Evolutionary conservation across 2,329 filamentous ascomycete species (phyloP).

Genomic region (Thelonectria discophora): DNA sequence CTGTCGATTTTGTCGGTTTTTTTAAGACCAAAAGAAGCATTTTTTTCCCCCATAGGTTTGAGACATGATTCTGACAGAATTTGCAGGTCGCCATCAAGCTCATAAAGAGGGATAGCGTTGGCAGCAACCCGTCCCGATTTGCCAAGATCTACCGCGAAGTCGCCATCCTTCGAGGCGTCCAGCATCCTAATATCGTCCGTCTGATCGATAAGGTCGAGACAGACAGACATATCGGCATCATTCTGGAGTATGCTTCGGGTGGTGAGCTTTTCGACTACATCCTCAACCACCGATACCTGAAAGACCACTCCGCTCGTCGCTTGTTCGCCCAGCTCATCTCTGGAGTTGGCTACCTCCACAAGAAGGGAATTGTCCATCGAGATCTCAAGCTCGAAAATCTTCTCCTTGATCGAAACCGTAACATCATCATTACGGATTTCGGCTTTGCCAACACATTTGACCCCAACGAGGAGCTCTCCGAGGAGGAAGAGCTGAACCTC

Average conservation of each 20-base stretch:
- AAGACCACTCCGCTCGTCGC: conserved; percentile 88
- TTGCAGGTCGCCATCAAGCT: conserved; percentile 92
- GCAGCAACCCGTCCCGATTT: conserved; percentile 85
- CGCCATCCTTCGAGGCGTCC: conserved; percentile 83
- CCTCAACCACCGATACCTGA: conserved; percentile 93
- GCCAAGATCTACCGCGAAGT: conserved; percentile 99
- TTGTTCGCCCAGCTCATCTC: conserved; percentile 96
- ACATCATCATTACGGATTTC: conserved; percentile 99
- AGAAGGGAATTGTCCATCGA: conserved; percentile 97
- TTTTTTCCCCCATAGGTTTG: background rate
- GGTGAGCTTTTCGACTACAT: conserved; percentile 99
- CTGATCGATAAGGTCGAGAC: conserved; percentile 99
- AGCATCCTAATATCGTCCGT: conserved; percentile 96
- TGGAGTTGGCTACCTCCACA: conserved; percentile 96
- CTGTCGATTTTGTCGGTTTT: background rate
- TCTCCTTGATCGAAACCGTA: conserved; percentile 92
- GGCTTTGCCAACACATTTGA: conserved; percentile 99
- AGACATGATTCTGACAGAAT: background rate
- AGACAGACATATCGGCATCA: conserved; percentile 95
- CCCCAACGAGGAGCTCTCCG: conserved; percentile 82
- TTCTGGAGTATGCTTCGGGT: conserved; percentile 96
- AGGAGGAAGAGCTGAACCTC: conserved; percentile 89
- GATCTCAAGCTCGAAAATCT: conserved; percentile 97
- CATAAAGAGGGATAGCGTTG: conserved; percentile 90
- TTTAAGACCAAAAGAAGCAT: too few relatives aligned